Conservation (phyloP, 169 alveolate species). For the Eimeria necatrix region DNA sequence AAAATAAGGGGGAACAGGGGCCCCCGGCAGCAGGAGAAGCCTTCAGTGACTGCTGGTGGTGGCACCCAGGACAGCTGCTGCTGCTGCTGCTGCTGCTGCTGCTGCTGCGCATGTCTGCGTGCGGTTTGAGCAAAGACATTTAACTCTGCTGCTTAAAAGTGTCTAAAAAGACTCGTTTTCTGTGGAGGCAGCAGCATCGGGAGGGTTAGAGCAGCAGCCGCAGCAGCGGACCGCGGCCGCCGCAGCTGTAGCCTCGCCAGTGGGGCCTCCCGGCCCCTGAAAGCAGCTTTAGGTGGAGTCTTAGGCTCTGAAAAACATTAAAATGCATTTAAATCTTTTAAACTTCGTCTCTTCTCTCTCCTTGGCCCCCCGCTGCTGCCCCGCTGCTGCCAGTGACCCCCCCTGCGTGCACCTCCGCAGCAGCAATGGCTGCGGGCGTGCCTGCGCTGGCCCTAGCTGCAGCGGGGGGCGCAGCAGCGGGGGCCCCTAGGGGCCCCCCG, state of each 20-base stretch:
- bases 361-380: not conserved
- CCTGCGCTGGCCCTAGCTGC: slow-evolving; percentile 35
- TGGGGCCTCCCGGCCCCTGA: not conserved
- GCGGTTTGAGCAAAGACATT: too few relatives aligned
- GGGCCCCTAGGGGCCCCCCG: not conserved
- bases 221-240: slow-evolving; percentile 1
- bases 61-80: too few relatives aligned
- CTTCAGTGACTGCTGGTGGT: too few relatives aligned
- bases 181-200: not conserved
- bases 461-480: slow-evolving; percentile 6
- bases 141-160: not conserved
- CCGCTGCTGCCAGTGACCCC: too few relatives aligned
- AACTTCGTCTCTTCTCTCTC: not conserved
- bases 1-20: too few relatives aligned
- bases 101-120: too few relatives aligned
- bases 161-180: not conserved
- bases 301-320: too few relatives aligned
- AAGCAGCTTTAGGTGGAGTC: not conserved
- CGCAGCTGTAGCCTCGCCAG: slow-evolving; percentile 26
- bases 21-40: too few relatives aligned
- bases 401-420: slow-evolving; percentile 33
- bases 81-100: too few relatives aligned
- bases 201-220: not conserved
- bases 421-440: slow-evolving; percentile 19
- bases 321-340: not conserved